Evolutionary conservation across 441 rosid genomes (phyloP).

Genomic region (Pelargonium hybrid): DNA sequence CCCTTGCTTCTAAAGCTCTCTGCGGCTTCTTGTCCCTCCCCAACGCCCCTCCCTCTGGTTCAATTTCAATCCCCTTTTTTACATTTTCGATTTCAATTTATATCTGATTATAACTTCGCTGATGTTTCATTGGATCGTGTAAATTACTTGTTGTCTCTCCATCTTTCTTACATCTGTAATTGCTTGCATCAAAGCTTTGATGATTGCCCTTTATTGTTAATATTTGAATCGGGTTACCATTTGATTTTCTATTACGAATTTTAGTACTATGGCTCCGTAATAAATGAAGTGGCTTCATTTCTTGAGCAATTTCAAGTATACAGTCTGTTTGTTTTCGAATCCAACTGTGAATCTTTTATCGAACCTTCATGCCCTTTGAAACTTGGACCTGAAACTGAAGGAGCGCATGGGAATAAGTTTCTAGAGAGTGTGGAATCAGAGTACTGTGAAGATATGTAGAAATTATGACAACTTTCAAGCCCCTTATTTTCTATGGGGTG

Average conservation of each 20-base stretch:
- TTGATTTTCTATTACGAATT: background rate
- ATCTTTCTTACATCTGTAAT: background rate
- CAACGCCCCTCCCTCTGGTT: constrained; percentile 65
- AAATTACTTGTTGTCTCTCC: background rate
- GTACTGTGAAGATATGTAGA: too few relatives aligned
- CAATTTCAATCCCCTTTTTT: constrained; percentile 2
- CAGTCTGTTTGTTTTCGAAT: too few relatives aligned
- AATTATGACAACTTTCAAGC: too few relatives aligned
- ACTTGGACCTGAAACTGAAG: too few relatives aligned
- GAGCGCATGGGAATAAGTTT: too few relatives aligned
- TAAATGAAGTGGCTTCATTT: background rate
- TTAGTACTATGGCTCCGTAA: background rate
- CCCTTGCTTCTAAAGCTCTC: constrained; percentile 56
- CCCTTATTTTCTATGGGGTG: too few relatives aligned
- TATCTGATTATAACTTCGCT: background rate
- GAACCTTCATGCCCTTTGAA: too few relatives aligned
- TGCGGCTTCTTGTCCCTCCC: constrained; percentile 85
- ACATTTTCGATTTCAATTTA: background rate
- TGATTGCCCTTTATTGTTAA: background rate
- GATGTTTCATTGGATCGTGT: background rate
- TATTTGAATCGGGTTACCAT: background rate
- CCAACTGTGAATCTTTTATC: too few relatives aligned
- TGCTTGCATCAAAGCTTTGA: background rate
- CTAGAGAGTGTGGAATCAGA: too few relatives aligned
- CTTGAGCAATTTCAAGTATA: background rate